Evolutionary conservation across 2,329 filamentous ascomycete species (phyloP), one percentile per base, ranked within the genome.

Genomic region (Colletotrichum chlorophyti): DNA sequence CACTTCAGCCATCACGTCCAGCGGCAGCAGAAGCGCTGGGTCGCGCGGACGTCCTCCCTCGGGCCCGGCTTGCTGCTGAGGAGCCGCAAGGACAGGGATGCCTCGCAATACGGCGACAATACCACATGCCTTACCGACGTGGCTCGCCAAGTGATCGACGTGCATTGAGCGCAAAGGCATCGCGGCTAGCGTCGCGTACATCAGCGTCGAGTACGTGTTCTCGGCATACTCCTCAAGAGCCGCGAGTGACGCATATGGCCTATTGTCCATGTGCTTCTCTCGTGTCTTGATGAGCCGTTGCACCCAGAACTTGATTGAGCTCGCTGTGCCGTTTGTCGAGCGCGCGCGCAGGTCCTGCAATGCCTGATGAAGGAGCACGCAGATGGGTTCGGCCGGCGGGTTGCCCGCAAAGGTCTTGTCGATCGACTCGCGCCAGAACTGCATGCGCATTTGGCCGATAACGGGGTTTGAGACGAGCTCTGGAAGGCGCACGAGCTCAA

Each of bases 361-460:
- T 19, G 90, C 90, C 55, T 88, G 84, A 61, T 91, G 83, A 1
- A 99, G 82, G 5, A 98, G 80, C 26, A 97, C 84, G 58, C 93
- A 94, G 37, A 97, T 91, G 19, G 95, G 95, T 71, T 99, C 93
- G 68, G 93, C 91, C 1, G 93, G 93, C 1, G 95, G 93, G 1
- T 81, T 79, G 27, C 90, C 90, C 2, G 89, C 82, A 60, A 97
- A 89, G 1, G 91, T 90, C 61, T 89, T 88, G 51, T 89, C 84
- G 48, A 99, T 79, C 5, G 91, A 87, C 66, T 98, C 93, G 46
- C 91, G 86, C 91, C 95, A 98, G 79, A 98, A 98, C 72, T 97
- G 91, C 74, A 97, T 89, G 63, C 95, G 92, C 82, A 98, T 87
- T 49, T 88, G 82, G 46, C 92, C 94, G 60, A 98, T 91, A 4